Percentiles rank a stretch among this genome's conserved stretches.
These are phyloP conservation scores for Psidium guajava DNA, from an alignment of 345 rosid genomes.

Conservation along the genomic window DNA sequence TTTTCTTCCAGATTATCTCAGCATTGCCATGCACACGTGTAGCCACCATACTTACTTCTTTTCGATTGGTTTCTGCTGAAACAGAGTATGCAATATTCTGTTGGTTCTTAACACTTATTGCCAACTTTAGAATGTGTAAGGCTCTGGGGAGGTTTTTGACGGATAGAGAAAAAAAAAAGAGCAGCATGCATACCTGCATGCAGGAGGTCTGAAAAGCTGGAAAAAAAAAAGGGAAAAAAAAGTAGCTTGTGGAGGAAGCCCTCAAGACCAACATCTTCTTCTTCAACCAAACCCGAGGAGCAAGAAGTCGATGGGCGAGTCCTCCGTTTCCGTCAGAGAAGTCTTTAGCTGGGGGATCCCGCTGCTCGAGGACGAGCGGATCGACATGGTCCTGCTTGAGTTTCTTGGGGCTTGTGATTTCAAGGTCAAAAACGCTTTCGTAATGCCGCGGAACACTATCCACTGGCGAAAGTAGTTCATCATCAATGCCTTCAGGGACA, in stretches of 20 bases:
- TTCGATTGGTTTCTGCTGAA: no score
- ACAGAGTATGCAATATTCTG: no score
- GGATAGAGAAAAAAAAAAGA: no score
- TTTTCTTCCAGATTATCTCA: background rate
- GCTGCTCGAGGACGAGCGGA: slow-evolving; percentile 59
- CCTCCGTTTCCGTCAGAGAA: slow-evolving; percentile 10
- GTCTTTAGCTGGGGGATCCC: slow-evolving; percentile 66
- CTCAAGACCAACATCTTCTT: slow-evolving; percentile 20
- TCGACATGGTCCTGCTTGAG: slow-evolving; percentile 62
- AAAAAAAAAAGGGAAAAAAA: no score
- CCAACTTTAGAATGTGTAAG: no score
- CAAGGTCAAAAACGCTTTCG: slow-evolving; percentile 54
- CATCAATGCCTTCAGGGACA: slow-evolving; percentile 49
- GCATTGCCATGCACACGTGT: no score
- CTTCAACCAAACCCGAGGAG: background rate
- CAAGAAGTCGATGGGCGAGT: background rate
- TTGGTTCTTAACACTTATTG: no score
- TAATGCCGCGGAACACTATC: slow-evolving; percentile 64
- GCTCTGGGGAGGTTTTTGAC: no score
- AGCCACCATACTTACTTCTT: no score
- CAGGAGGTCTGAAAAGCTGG: no score
- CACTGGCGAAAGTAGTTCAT: slow-evolving; percentile 63
- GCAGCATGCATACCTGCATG: no score
- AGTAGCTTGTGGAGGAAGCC: slow-evolving; percentile 30
- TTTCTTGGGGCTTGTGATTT: slow-evolving; percentile 87